Conservation (phyloP, 768 basidiomycete species). For the Leccinum ochraceum region DNA sequence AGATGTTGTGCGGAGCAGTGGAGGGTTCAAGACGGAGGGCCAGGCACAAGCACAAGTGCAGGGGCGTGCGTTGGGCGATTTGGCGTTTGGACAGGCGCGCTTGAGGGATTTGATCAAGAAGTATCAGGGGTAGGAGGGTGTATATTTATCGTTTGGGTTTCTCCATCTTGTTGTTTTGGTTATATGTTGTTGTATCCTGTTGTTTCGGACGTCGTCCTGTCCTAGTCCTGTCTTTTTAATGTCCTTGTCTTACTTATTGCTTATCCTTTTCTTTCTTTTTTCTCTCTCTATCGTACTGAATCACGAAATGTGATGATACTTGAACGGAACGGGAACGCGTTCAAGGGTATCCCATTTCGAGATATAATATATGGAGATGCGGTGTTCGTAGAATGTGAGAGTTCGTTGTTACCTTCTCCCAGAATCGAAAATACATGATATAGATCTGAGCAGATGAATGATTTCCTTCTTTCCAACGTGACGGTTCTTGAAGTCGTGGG, state of each 20-base stretch:
- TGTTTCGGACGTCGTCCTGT: not conserved
- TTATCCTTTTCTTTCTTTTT: not conserved
- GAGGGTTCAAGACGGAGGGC: not conserved
- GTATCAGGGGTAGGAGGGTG: slow-evolving; percentile 53
- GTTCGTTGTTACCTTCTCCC: not conserved
- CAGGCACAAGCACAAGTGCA: not conserved
- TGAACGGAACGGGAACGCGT: not conserved
- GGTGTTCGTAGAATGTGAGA: not conserved
- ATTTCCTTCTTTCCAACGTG: not conserved
- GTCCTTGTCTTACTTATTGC: not conserved
- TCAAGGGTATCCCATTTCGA: not conserved
- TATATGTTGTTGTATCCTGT: not conserved
- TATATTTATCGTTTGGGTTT: not conserved
- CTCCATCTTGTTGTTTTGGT: not conserved
- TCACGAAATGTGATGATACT: not conserved
- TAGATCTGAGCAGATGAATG: not conserved
- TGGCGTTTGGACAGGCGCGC: slow-evolving; percentile 77
- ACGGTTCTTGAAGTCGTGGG: not conserved
- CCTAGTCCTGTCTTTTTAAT: not conserved
- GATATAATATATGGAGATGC: not conserved
- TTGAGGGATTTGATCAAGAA: slow-evolving; percentile 80
- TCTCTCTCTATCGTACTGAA: not conserved
- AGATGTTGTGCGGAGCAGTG: slow-evolving; percentile 14
- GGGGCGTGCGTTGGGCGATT: slow-evolving; percentile 40
- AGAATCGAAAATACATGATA: not conserved